phyloP scores from a whole-genome alignment of 2,329 filamentous ascomycete species.

The Fusarium nodosum region DNA sequence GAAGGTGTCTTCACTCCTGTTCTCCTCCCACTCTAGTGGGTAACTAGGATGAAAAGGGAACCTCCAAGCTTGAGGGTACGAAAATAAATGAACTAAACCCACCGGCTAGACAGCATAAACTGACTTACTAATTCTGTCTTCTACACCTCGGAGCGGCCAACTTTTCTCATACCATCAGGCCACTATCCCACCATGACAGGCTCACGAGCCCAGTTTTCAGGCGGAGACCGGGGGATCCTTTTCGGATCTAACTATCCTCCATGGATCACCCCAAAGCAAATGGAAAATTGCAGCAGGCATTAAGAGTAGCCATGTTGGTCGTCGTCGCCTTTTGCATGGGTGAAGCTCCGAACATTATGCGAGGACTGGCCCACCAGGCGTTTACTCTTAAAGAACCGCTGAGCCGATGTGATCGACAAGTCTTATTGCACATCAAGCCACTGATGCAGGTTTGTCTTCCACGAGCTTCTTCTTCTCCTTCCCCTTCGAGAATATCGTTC shows the following conservation, averaged over 20 bases:
- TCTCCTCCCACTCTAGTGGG: neutral
- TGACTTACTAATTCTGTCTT: too few relatives aligned
- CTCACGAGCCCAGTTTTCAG: slow-evolving; percentile 1
- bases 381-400: slow-evolving; percentile 9
- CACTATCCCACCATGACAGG: neutral
- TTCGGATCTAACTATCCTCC: slow-evolving; percentile 1
- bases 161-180: too few relatives aligned
- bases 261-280: neutral
- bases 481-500: slow-evolving; percentile 15
- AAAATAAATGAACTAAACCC: too few relatives aligned
- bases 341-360: slow-evolving; percentile 9
- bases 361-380: slow-evolving; percentile 1
- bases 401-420: slow-evolving; percentile 12
- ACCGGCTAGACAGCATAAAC: too few relatives aligned
- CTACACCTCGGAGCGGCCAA: too few relatives aligned
- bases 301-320: neutral
- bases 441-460: slow-evolving; percentile 2
- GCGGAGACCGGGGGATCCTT: neutral
- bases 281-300: slow-evolving; percentile 7
- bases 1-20: neutral
- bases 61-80: too few relatives aligned
- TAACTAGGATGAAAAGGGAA: too few relatives aligned
- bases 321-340: neutral
- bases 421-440: slow-evolving; percentile 4
- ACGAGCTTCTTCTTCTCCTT: slow-evolving; percentile 12